phyloP scores from a whole-genome alignment of 139 green algal genomes.

The Chlorella ohadii region DNA sequence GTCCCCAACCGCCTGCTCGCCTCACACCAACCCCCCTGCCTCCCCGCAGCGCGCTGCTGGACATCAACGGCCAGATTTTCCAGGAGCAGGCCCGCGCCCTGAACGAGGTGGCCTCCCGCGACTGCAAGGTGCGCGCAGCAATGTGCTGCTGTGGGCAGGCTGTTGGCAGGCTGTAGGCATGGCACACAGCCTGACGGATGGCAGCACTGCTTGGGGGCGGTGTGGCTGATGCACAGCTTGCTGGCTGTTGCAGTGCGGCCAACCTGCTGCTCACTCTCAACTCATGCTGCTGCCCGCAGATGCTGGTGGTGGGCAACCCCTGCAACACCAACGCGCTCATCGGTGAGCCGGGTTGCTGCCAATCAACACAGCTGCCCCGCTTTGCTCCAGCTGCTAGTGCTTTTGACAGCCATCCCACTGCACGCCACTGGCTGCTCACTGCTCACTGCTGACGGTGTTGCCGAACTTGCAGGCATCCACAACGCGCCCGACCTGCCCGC shows the following conservation, averaged over 20 bases:
- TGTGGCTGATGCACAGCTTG: no score
- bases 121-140: conserved; percentile 66
- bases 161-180: no score
- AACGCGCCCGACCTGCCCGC: conserved; percentile 83
- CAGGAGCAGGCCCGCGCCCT: conserved; percentile 78
- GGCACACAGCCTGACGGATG: no score
- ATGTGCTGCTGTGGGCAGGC: no score
- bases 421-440: no score
- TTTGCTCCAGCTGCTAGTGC: no score
- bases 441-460: no score
- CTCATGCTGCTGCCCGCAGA: background rate
- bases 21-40: background rate
- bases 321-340: conserved; percentile 96
- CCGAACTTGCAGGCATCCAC: conserved; percentile 57
- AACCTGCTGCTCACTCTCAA: no score
- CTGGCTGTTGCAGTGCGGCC: no score
- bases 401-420: no score
- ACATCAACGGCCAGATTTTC: conserved; percentile 82
- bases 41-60: conserved; percentile 77
- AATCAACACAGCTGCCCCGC: no score
- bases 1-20: background rate
- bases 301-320: conserved; percentile 92
- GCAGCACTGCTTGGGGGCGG: no score
- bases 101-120: conserved; percentile 76
- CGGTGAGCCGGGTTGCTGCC: background rate